Percentiles rank a stretch among this genome's conserved stretches.
Evolutionary conservation across 2,329 filamentous ascomycete species (phyloP).

Genomic region (Stagonosporopsis tanaceti): DNA sequence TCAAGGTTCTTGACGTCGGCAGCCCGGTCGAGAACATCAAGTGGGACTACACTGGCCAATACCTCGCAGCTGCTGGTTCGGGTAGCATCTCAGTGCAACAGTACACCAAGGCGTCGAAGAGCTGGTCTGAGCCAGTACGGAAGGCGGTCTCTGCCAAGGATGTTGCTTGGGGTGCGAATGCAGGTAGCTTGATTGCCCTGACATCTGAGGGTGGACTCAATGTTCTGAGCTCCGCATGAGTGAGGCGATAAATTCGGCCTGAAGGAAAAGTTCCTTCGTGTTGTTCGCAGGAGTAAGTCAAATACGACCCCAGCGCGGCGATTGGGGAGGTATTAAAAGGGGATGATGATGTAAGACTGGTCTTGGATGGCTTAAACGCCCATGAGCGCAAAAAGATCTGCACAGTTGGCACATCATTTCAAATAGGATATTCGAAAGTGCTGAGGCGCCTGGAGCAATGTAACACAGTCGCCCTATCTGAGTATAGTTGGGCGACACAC

Average conservation of each 20-base stretch:
- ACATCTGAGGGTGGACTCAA: constrained; percentile 78
- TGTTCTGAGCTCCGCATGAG: constrained; percentile 62
- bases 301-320: neutral
- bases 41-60: constrained; percentile 97
- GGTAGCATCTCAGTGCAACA: constrained; percentile 87
- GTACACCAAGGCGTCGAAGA: constrained; percentile 85
- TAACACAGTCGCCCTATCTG: constrained; percentile 29
- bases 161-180: constrained; percentile 79
- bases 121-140: constrained; percentile 85
- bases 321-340: constrained; percentile 2
- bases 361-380: constrained; percentile 7
- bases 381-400: constrained; percentile 1
- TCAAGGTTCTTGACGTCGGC: constrained; percentile 87
- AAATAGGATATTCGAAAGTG: constrained; percentile 10
- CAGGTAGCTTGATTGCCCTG: constrained; percentile 76
- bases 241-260: neutral
- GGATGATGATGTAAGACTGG: constrained; percentile 17
- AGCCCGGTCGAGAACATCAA: constrained; percentile 76
- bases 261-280: neutral
- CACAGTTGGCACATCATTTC: constrained; percentile 8
- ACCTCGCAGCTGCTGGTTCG: constrained; percentile 80
- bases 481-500: constrained; percentile 20
- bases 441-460: constrained; percentile 28
- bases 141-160: constrained; percentile 76
- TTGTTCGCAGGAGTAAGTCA: neutral